phyloP scores from a whole-genome alignment of 129 eudicot species.

The Lonicera japonica region DNA sequence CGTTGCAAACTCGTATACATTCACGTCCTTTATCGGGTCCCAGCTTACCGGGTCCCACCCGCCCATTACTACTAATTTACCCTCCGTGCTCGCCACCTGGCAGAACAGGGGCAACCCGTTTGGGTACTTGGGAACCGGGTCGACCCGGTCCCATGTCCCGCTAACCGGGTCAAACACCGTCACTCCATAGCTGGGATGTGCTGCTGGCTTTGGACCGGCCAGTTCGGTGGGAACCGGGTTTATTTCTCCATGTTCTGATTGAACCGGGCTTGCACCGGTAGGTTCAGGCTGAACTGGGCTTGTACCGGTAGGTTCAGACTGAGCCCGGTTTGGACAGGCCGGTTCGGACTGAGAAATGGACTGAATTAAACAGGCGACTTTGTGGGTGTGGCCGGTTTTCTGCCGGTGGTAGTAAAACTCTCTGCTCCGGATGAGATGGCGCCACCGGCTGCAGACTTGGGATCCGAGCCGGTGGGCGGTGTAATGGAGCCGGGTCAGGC shows the following conservation, averaged over 20 bases:
- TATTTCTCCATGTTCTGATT: no score
- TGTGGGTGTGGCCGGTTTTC: slow-evolving; percentile 39
- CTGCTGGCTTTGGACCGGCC: slow-evolving; percentile 24
- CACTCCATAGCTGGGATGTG: slow-evolving; percentile 45
- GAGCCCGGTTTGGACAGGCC: no score
- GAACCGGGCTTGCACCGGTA: no score
- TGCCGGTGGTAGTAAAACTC: slow-evolving; percentile 57
- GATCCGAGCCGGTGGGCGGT: slow-evolving; percentile 44
- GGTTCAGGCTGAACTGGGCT: no score
- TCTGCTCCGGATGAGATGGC: slow-evolving; percentile 33
- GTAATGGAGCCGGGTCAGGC: slow-evolving; percentile 73
- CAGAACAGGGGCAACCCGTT: slow-evolving; percentile 76
- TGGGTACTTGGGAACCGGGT: slow-evolving; percentile 56
- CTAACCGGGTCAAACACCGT: slow-evolving; percentile 45
- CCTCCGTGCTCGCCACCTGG: slow-evolving; percentile 63
- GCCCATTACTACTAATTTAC: slow-evolving; percentile 67
- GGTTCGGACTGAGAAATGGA: slow-evolving; percentile 22
- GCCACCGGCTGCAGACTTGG: slow-evolving; percentile 62
- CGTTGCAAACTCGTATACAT: slow-evolving; percentile 62
- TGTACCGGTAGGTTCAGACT: no score
- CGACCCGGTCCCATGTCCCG: slow-evolving; percentile 47
- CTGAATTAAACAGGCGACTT: slow-evolving; percentile 54
- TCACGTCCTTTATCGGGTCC: slow-evolving; percentile 59
- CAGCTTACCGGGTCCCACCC: slow-evolving; percentile 78
- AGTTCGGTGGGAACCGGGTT: slow-evolving; percentile 31